These are phyloP conservation scores for Globisporangium radiosum DNA, from an alignment of 352 stramenopile genomes.

Conservation along the genomic window DNA sequence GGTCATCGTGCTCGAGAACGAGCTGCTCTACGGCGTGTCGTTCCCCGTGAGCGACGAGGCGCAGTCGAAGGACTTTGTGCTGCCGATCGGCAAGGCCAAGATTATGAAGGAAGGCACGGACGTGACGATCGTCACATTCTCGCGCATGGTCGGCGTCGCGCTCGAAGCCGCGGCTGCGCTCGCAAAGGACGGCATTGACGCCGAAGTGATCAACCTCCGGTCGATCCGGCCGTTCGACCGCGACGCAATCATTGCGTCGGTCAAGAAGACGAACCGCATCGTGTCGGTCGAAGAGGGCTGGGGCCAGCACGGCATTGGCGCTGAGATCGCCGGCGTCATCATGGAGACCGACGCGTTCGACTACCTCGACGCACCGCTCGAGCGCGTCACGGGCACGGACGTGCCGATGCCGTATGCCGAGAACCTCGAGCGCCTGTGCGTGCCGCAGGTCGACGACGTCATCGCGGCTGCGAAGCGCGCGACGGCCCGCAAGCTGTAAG, in stretches of 20 bases:
- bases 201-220: conserved; percentile 93
- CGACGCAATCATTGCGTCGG: conserved; percentile 95
- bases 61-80: conserved; percentile 95
- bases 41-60: conserved; percentile 98
- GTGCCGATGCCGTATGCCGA: conserved; percentile 98
- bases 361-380: conserved; percentile 97
- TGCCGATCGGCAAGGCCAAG: conserved; percentile 99
- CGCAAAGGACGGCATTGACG: conserved; percentile 92
- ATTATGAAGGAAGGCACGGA: conserved; percentile 96
- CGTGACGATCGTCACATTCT: conserved; percentile 98
- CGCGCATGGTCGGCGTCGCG: conserved; percentile 93
- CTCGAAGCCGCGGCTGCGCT: conserved; percentile 95
- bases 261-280: conserved; percentile 98
- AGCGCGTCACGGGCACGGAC: conserved; percentile 97
- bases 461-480: conserved; percentile 90
- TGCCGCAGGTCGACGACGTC: conserved; percentile 95
- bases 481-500: conserved; percentile 65
- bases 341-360: conserved; percentile 99
- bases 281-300: conserved; percentile 97
- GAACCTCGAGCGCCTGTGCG: conserved; percentile 93
- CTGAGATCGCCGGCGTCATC: conserved; percentile 96
- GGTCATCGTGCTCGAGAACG: conserved; percentile 98
- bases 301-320: conserved; percentile 95
- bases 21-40: conserved; percentile 97
- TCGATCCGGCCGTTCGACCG: conserved; percentile 96